Conservation (phyloP, 768 basidiomycete genomes). For the Trametes gibbosa region DNA sequence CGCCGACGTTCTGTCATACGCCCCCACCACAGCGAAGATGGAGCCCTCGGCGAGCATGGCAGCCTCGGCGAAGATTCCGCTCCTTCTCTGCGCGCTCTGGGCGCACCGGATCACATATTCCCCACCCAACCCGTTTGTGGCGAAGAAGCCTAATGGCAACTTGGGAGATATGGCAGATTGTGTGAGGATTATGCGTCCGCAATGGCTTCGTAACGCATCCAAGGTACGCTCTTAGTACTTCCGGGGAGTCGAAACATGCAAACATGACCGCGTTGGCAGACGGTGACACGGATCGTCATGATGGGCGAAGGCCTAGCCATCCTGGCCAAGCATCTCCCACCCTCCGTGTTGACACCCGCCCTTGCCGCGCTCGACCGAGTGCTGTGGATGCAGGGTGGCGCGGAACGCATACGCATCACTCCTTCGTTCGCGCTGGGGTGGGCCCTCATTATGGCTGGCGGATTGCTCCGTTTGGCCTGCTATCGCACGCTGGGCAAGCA, state of each 20-base stretch:
- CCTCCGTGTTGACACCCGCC: neutral
- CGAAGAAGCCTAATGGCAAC: neutral
- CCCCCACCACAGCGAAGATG: too few species aligned
- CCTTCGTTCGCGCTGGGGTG: constrained; percentile 17
- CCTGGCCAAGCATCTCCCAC: neutral
- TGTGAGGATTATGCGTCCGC: neutral
- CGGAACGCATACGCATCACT: constrained; percentile 3
- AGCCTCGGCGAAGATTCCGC: neutral
- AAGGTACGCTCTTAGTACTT: neutral
- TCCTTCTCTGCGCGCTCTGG: neutral
- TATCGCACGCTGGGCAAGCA: constrained; percentile 26
- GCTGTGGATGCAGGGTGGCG: neutral
- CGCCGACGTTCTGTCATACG: too few species aligned
- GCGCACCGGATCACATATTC: constrained; percentile 6
- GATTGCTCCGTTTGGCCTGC: constrained; percentile 16
- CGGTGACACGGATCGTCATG: neutral
- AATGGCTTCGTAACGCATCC: neutral
- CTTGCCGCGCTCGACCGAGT: neutral
- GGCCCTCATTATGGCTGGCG: constrained; percentile 12
- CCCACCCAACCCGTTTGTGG: constrained; percentile 1
- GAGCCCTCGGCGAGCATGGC: too few species aligned
- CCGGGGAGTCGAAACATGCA: neutral
- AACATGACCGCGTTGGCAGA: neutral
- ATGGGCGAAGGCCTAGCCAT: constrained; percentile 2
- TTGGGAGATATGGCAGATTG: neutral